Evolutionary conservation across 345 rosid species (phyloP).

Genomic region (Eucalyptus marginata): DNA sequence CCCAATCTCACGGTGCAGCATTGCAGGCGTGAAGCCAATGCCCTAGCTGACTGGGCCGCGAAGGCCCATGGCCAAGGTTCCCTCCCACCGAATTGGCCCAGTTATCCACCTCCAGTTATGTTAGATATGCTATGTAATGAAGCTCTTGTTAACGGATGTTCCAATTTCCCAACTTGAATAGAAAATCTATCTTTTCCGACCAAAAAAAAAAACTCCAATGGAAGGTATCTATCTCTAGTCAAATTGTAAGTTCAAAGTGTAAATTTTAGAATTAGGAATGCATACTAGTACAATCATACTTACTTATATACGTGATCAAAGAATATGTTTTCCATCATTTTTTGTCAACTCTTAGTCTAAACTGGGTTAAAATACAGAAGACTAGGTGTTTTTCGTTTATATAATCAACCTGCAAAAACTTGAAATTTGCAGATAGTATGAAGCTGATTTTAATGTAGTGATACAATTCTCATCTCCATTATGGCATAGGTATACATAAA

Average conservation of each 20-base stretch:
- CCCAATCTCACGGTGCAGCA: no score
- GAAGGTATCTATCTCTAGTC: background rate
- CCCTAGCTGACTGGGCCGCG: no score
- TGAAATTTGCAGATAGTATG: background rate
- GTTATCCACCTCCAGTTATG: no score
- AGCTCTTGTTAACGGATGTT: no score
- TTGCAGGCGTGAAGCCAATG: no score
- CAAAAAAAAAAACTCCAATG: background rate
- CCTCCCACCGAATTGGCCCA: no score
- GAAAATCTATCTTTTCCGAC: no score
- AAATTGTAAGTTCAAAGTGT: background rate
- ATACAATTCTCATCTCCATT: background rate
- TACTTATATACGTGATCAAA: background rate
- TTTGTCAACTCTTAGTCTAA: background rate
- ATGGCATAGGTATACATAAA: background rate
- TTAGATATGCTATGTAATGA: no score
- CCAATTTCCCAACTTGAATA: no score
- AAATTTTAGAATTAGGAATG: background rate
- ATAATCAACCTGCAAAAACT: background rate
- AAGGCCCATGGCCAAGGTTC: no score
- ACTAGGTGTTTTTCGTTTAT: background rate
- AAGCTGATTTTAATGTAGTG: background rate
- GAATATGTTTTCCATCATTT: background rate
- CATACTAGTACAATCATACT: background rate
- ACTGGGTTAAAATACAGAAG: background rate